Evolutionary conservation across 139 green algal genomes (phyloP), one percentile per base, ranked within the genome.

Genomic region (Micromonas commoda): DNA sequence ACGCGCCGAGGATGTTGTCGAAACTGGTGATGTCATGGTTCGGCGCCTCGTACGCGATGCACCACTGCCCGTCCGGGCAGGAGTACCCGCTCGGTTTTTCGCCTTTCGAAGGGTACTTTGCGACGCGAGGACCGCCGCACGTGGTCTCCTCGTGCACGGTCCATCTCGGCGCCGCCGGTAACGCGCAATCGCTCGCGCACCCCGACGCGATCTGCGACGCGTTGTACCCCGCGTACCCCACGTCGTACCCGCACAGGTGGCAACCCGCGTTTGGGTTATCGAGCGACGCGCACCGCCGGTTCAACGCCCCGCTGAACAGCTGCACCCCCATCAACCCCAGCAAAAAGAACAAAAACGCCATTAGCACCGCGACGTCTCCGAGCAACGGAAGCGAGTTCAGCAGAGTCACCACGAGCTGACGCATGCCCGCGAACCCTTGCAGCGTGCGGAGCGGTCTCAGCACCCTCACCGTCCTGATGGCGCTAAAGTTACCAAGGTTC

Each of bases 311-410:
- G 2, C 24, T 65, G 66, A 81, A 84, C 51, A 81, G 29, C 73
- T 84, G 80, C 73, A 81, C 54, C n/a, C 80, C 80, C 26, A 80
- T 23, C 73, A 84, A 78, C 29, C 80, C 74, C 32, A 84, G 78
- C 13, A 84, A 33, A 51, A 80, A 61, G 33, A 84, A 81, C 23
- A 81, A 68, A 28, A 76, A 81, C 3, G 64, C 19, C 39, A 64
- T 60, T 32, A 84, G 54, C 23, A 81, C 3, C 6, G 64, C 13
- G 28, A 84, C 80, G 73, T 84, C 75, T 2, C 20, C 54, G 1
- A 85, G 72, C 69, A 80, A 39, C 68, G 76, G 81, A 28, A 85
- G 24, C 1, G 69, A 64, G 37, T 71, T 63, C 24, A 85, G 71
- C 26, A 85, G 73, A 1, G 81, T 85, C 23, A 19, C 29, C 20